A percentile compares a stretch with the other conserved stretches of the same genome.
Conservation (phyloP, 2,329 filamentous ascomycete species). For the Aspergillus nomiae region DNA sequence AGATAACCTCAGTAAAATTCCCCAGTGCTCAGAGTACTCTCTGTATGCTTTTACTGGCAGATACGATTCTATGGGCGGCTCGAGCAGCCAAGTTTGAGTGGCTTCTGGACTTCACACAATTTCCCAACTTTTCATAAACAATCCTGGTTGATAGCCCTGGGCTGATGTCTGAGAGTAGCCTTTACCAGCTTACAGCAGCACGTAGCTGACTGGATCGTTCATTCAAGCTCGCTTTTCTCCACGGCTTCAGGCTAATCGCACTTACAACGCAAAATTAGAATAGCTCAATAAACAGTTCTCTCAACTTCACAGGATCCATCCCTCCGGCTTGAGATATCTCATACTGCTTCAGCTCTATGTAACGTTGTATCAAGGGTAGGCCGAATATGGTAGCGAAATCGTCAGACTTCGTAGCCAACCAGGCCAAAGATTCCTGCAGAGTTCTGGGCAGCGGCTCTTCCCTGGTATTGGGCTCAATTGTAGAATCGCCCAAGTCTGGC, state of each 20-base stretch:
- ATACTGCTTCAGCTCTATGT: background rate
- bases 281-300: background rate
- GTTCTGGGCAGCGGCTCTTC: background rate
- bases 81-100: background rate
- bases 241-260: too few relatives aligned
- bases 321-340: background rate
- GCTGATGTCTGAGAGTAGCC: background rate
- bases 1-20: too few relatives aligned
- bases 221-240: background rate
- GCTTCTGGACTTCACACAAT: too few relatives aligned
- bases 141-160: too few relatives aligned
- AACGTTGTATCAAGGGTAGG: background rate
- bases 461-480: background rate
- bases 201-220: too few relatives aligned
- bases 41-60: background rate
- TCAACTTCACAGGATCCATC: background rate
- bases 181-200: background rate
- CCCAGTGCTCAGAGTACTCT: too few relatives aligned
- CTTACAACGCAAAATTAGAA: background rate
- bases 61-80: too few relatives aligned
- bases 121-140: too few relatives aligned
- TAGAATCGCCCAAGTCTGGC: constrained; percentile 9
- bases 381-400: background rate
- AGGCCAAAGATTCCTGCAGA: background rate
- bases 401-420: background rate